phyloP scores from a whole-genome alignment of 2,329 filamentous ascomycete genomes.

The Aspergillus pseudoterreus region DNA sequence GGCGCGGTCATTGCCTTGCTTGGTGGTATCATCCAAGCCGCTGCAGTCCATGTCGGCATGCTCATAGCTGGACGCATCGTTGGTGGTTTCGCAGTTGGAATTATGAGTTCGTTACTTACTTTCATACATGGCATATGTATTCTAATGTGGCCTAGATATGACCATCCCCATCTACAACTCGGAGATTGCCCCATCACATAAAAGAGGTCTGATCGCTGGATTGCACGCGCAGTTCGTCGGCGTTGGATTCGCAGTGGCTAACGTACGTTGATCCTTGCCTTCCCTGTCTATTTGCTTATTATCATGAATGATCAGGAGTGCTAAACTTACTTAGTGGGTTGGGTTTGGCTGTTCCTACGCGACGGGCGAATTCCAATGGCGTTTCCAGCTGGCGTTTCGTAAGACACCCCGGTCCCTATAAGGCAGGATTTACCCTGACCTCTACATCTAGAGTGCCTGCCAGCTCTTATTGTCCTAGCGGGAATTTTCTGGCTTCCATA shows the following conservation, averaged over 20 bases:
- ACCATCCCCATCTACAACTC: conserved; percentile 8
- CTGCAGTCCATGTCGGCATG: conserved; percentile 6
- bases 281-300: background rate
- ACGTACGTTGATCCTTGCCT: background rate
- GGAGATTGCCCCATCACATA: conserved; percentile 7
- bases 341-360: conserved; percentile 5
- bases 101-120: conserved; percentile 1
- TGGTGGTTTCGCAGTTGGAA: conserved; percentile 6
- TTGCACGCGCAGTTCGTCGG: conserved; percentile 8
- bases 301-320: too few relatives aligned
- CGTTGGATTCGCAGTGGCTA: conserved; percentile 4
- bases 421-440: background rate
- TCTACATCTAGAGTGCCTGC: conserved; percentile 1
- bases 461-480: conserved; percentile 2
- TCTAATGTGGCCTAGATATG: conserved; percentile 1
- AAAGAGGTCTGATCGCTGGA: conserved; percentile 6
- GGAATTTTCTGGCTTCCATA: conserved; percentile 9
- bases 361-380: conserved; percentile 5
- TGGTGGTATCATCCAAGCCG: conserved; percentile 7
- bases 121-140: background rate
- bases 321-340: conserved; percentile 3
- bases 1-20: conserved; percentile 5
- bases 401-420: background rate
- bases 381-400: conserved; percentile 8
- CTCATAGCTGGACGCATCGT: conserved; percentile 6